These are phyloP conservation scores for Diaporthe sp. DNA, from an alignment of 2,329 filamentous ascomycete species.

Conservation along the genomic window DNA sequence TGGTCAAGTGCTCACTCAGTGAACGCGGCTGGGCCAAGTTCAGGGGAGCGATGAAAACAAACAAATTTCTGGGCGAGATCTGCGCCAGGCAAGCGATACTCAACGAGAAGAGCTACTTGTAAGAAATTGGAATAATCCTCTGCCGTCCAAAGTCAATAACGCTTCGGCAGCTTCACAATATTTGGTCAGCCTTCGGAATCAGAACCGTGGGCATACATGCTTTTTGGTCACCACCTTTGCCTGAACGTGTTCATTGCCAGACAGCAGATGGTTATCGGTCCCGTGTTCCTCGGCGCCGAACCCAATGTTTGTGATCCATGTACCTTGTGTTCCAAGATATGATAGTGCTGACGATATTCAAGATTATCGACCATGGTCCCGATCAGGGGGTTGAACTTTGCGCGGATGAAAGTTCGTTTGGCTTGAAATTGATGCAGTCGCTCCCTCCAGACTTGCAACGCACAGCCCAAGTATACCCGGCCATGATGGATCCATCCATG, in stretches of 20 bases:
- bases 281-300: constrained; percentile 85
- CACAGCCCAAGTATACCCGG: constrained; percentile 69
- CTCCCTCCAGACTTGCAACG: constrained; percentile 61
- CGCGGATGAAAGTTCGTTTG: constrained; percentile 73
- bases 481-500: constrained; percentile 76
- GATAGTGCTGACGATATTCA: not conserved
- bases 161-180: constrained; percentile 73
- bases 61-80: constrained; percentile 8
- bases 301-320: constrained; percentile 65
- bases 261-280: constrained; percentile 76
- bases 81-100: not conserved
- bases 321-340: not conserved
- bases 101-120: constrained; percentile 18
- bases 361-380: constrained; percentile 74
- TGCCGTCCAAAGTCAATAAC: not conserved
- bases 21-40: constrained; percentile 14
- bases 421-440: constrained; percentile 78
- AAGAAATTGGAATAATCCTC: not conserved
- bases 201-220: constrained; percentile 78
- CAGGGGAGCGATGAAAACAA: constrained; percentile 12
- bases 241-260: constrained; percentile 78
- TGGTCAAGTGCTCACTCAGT: not conserved
- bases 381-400: constrained; percentile 76
- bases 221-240: constrained; percentile 86
- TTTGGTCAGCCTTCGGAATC: constrained; percentile 73